These are phyloP conservation scores for Ophiostoma sp. DNA, from an alignment of 2,329 filamentous ascomycete species.

Conservation along the genomic window DNA sequence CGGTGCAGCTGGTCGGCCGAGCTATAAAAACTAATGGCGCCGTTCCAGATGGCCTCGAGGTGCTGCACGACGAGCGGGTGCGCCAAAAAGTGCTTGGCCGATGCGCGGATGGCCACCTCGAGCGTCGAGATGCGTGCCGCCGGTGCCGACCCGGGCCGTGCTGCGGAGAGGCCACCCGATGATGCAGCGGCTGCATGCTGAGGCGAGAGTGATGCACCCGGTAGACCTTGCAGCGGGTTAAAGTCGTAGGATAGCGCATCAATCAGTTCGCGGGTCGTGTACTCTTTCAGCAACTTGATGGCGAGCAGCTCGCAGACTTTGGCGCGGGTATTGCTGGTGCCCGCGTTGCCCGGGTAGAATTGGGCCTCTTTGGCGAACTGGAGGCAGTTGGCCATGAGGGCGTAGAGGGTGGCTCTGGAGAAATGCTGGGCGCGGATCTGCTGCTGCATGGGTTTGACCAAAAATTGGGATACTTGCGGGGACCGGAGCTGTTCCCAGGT, in stretches of 20 bases:
- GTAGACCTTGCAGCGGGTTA: slow-evolving; percentile 81
- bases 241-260: slow-evolving; percentile 95
- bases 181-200: not conserved
- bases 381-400: slow-evolving; percentile 87
- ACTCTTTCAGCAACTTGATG: slow-evolving; percentile 87
- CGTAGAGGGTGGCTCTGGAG: slow-evolving; percentile 82
- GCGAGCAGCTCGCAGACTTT: slow-evolving; percentile 88
- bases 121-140: slow-evolving; percentile 83
- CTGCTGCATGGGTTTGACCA: slow-evolving; percentile 92
- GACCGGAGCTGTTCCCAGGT: slow-evolving; percentile 94
- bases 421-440: slow-evolving; percentile 82
- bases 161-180: slow-evolving; percentile 38
- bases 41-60: slow-evolving; percentile 96
- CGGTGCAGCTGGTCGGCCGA: slow-evolving; percentile 83
- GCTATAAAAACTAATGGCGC: slow-evolving; percentile 91
- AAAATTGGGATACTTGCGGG: slow-evolving; percentile 93
- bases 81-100: slow-evolving; percentile 87
- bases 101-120: slow-evolving; percentile 84
- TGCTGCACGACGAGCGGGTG: slow-evolving; percentile 92
- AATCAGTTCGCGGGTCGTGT: slow-evolving; percentile 83
- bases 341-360: slow-evolving; percentile 77
- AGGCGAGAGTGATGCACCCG: slow-evolving; percentile 39
- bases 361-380: slow-evolving; percentile 90
- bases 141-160: slow-evolving; percentile 47
- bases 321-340: slow-evolving; percentile 78